Base-by-base conservation (phyloP, 257 asterid genomes). In the Nicotiana tomentosiformis region DNA sequence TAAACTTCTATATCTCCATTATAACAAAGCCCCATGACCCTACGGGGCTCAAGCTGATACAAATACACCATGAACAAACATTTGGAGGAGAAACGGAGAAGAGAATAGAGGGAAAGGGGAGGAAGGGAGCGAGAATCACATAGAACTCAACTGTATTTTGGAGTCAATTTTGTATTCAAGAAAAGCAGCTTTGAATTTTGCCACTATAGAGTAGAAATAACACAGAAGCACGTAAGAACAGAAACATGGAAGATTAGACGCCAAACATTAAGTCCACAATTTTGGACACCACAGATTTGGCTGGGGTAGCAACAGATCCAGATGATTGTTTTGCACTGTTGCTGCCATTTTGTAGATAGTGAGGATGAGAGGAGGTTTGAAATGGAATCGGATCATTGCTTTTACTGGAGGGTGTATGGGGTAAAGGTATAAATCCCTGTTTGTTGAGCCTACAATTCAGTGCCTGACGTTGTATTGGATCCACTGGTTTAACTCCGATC, bases 181-280 rank as follows among this genome's bases (percentile, higher is more conserved):
- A 51, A 62, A 18, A 49, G 10, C 46, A 29, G 15, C 4, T 26
- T 8, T 16, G 26, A 74, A 46, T 23, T 74, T 74, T 49, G 43
- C n/a, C 39, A 49, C 8, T 37, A 23, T 23, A 46, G 43, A 49
- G 62, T 23, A 74, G 61, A 26, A 76, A 53, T 53, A 30, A 76
- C 64, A 76, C 7, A 74, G 15, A 49, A 76, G 65, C 65, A 17
- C 26, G 30, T 2, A 74, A 26, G 64, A 76, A 76, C 5, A 76
- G 16, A 76, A 51, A 6, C 64, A 51, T 76, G 64, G 29, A 76
- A 51, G 32, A 51, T 82, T 87, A 96, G 85, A 94, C 97, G 55
- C 98, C 98, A 78, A 96, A 94, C 98, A 96, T 96, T 83, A 93
- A 86, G 88, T 96, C 99, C 89, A 91, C 89, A n/a, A 96, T 84